Evolutionary conservation across 2,329 filamentous ascomycete genomes (phyloP), one percentile per base, ranked within the genome.

Genomic region (Chaetothyriales sp.): DNA sequence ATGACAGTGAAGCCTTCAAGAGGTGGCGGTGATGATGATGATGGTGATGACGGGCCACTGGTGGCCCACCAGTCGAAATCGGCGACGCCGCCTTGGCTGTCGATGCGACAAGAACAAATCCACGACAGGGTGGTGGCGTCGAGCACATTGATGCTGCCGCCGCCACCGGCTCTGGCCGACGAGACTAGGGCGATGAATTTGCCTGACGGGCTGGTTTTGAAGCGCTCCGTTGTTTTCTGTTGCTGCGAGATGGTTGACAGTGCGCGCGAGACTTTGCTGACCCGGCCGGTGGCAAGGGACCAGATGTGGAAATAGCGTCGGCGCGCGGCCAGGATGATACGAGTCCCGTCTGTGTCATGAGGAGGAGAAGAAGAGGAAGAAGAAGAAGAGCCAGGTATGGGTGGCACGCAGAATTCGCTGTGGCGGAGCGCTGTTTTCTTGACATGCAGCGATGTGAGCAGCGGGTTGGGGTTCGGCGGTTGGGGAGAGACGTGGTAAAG

Each of bases 61-160:
- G 86, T 80, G 49, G 79, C 76, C 89, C 89, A 95, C 92, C 92
- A 98, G 1, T 79, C 80, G 62, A 95, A 93, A 65, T 95, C 90
- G 1, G 86, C 84, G 46, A 96, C 81, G 39, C 89, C 89, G 48
- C 87, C 82, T 47, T 79, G 76, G 57, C 85, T 83, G 61, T 95
- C 86, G 45, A 95, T 74, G 42, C 89, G 78, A 12, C 85, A 86
- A 57, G 90, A 81, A 0, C 84, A 79, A 46, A 88, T 73, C 90
- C 90, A 96, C 69, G 95, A 90, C 63, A 85, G 80, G 0, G 89
- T 90, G 20, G 70, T 73, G 1, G 84, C 81, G 68, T 83, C 83
- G 22, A 98, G 70, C 20, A 98, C 73, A 65, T 95, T 95, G 68
- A 98, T 77, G 49, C 86, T 75, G 59, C 92, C 92, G 51, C 89